These are phyloP conservation scores for Populus hybrid DNA, from an alignment of 441 rosid species.

Conservation along the genomic window DNA sequence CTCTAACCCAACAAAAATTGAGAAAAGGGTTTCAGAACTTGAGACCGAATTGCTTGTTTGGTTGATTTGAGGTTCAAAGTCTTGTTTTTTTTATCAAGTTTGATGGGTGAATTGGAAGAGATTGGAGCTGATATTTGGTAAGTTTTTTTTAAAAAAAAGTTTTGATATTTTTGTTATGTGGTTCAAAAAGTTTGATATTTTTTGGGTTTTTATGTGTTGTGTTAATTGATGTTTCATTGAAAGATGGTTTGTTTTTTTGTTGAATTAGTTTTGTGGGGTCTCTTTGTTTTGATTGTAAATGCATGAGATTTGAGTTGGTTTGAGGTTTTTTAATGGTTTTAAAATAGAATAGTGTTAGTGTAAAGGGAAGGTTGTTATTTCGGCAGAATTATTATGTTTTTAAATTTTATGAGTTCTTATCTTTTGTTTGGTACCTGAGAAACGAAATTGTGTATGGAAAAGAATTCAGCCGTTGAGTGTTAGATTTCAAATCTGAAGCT, in stretches of 20 bases:
- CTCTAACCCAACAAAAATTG: not conserved
- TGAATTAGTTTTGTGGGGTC: not conserved
- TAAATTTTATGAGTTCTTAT: not conserved
- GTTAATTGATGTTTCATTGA: not conserved
- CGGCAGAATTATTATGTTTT: not conserved
- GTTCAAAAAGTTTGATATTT: not conserved
- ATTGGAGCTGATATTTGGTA: too few relatives aligned
- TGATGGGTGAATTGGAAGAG: conserved; percentile 53
- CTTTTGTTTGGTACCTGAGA: not conserved
- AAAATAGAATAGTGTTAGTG: not conserved
- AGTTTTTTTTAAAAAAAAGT: too few relatives aligned
- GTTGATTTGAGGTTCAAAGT: not conserved
- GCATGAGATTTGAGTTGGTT: not conserved
- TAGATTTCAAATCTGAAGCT: not conserved
- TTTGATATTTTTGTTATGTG: not conserved
- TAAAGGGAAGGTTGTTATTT: not conserved
- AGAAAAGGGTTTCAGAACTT: not conserved
- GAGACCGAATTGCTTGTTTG: conserved; percentile 12
- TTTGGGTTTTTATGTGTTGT: not conserved
- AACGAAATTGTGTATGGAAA: not conserved
- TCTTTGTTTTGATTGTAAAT: not conserved
- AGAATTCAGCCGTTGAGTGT: not conserved
- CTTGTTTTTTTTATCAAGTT: not conserved
- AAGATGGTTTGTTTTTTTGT: not conserved
- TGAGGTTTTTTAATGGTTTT: too few relatives aligned